Conservation (phyloP, 495 filamentous ascomycete species). For the Halenospora varia region DNA sequence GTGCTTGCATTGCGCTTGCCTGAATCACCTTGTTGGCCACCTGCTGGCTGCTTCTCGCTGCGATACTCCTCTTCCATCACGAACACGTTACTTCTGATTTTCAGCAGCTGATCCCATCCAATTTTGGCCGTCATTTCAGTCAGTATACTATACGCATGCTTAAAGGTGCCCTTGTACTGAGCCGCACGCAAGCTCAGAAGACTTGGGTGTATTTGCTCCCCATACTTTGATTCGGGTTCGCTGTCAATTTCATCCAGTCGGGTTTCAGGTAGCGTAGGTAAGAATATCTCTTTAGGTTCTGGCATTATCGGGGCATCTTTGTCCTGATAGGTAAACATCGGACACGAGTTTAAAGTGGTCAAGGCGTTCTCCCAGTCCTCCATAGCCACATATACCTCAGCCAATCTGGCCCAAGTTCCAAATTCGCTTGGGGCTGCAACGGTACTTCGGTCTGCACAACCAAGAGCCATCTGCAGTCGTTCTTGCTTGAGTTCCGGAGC, state of each 20-base stretch:
- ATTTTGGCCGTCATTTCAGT: slow-evolving; percentile 94
- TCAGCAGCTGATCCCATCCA: slow-evolving; percentile 94
- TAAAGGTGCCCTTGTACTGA: slow-evolving; percentile 87
- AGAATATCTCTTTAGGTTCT: slow-evolving; percentile 76
- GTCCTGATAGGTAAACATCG: slow-evolving; percentile 99
- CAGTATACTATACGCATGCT: slow-evolving; percentile 88
- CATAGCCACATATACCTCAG: slow-evolving; percentile 84
- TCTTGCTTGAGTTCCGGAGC: slow-evolving; percentile 47
- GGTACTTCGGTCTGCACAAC: slow-evolving; percentile 90
- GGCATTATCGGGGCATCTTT: slow-evolving; percentile 95
- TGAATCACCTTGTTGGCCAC: slow-evolving; percentile 41
- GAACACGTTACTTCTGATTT: slow-evolving; percentile 91
- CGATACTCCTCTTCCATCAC: slow-evolving; percentile 99
- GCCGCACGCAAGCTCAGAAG: slow-evolving; percentile 84
- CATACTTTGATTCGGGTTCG: slow-evolving; percentile 74
- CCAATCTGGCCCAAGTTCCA: slow-evolving; percentile 90
- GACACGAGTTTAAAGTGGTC: slow-evolving; percentile 95
- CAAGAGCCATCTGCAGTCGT: slow-evolving; percentile 73
- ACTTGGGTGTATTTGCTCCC: slow-evolving; percentile 82
- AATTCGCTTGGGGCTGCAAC: slow-evolving; percentile 95
- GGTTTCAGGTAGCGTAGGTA: slow-evolving; percentile 86
- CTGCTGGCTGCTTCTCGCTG: slow-evolving; percentile 71
- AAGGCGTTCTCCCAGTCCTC: slow-evolving; percentile 94
- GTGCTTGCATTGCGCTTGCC: slow-evolving; percentile 69
- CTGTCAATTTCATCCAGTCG: slow-evolving; percentile 90